Base-by-base conservation (phyloP, 371 early-diverging fungal species). In the Haplosporangium sp. region DNA sequence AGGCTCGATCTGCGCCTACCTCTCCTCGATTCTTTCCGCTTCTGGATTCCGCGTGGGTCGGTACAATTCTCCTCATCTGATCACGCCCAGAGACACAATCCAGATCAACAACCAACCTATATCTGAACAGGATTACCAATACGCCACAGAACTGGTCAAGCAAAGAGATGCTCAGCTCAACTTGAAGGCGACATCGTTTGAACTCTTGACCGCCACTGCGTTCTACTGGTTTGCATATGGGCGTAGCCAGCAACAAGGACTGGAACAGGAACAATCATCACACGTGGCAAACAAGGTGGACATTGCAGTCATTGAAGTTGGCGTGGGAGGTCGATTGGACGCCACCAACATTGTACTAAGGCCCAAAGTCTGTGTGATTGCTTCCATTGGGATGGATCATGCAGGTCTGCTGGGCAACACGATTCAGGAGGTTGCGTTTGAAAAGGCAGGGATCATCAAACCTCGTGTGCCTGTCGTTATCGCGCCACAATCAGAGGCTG, bases 391-490 rank as follows among this genome's bases (percentile, higher is more conserved):
- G 7, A 72, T 93, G 62, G 95, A 96, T 81, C 96, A 96, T 74
- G 89, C 86, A 21, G 83, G 74, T 36, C 81, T 92, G 8, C 80
- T 96, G 48, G 95, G 95, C 5, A 83, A 90, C 62, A 94, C 92
- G 0, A 85, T 95, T 47, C 87, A 86, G 55, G 76, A 90, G 60
- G 96, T 98, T 70, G 96, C 96, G 9, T 92, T 91, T 89, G 95
- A 98, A 75, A 98, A 97, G 75, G 93, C 93, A 20, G 97, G 98
- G 0, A 96, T 97, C 55, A 90, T 95, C 70, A 96, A 97, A 83
- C 51, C 80, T 1, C 64, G 63, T 12, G 82, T 83, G 43, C 84
- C 84, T 3, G 89, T 83, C 5, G 85, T 91, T 2, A 80, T 90
- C 43, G 82, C 86, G 3, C 86, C 86, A 10, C 89, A 90, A 60